Base-by-base conservation (phyloP, 2,329 filamentous ascomycete genomes). In the Fusarium odoratissimum region DNA sequence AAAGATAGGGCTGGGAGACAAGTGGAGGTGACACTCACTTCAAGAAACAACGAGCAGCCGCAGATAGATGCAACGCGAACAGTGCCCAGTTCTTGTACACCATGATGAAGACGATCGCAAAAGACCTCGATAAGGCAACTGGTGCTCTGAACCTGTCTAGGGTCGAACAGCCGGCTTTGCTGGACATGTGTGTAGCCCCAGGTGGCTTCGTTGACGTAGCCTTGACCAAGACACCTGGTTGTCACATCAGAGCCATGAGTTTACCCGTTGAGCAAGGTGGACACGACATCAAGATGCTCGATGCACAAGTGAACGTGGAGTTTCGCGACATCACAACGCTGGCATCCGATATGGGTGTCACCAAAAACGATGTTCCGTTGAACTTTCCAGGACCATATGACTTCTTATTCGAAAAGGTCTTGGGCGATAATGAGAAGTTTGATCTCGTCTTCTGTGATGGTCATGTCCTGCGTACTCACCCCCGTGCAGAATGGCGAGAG, bases 121-220 rank as follows among this genome's bases (percentile, higher is more conserved):
- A 76, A 5, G 82, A 87, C 54, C 75, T 89, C 28, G 72, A 88
- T 12, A 13, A 40, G 1, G 57, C 59, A 0, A 84, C 81, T 2
- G 58, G 64, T 5, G 81, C 78, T 19, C 78, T 86, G n/a, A 64
- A 51, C 16, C 64, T 82, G 19, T 25, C 5, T 8, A 5, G 35
- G 16, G 10, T 45, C n/a, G 25, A 21, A 8, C 31, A 52, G 4
- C 59, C 55, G 7, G 51, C 48, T 13, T 80, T 90, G 25, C 83
- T 91, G 3, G 88, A 90, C 69, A 81, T 89, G 67, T 89, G 88
- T 76, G 85, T 87, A 80, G 88, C 88, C 0, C 88, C 88, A 0
- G 88, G 88, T 8, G 88, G 85, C 3, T 90, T 88, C 69, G 77
- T 86, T 6, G 67, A 72, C 0, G 78, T 76, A 13, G 82, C 82